phyloP scores from a whole-genome alignment of 2,329 filamentous ascomycete genomes.

The Biscogniauxia marginata region DNA sequence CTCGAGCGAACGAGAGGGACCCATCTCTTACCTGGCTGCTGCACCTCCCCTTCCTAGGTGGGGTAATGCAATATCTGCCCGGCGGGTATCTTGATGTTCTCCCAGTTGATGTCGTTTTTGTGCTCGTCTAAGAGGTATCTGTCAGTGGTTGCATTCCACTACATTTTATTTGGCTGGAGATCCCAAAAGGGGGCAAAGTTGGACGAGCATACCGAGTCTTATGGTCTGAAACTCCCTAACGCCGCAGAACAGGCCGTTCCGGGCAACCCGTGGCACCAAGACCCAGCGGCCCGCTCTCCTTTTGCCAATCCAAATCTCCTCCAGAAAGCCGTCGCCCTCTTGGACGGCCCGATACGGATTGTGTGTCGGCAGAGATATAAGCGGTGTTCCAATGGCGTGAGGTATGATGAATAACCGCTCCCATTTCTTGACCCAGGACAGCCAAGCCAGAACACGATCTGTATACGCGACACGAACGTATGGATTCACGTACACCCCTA shows the following conservation, averaged over 20 bases:
- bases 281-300: slow-evolving; percentile 37
- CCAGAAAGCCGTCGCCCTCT: slow-evolving; percentile 53
- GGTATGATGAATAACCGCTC: slow-evolving; percentile 62
- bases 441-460: slow-evolving; percentile 53
- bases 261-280: slow-evolving; percentile 43
- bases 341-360: slow-evolving; percentile 61
- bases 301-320: slow-evolving; percentile 49
- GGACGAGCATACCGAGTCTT: slow-evolving; percentile 18
- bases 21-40: slow-evolving; percentile 19
- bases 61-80: slow-evolving; percentile 35
- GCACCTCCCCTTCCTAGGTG: slow-evolving; percentile 23
- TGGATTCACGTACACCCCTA: slow-evolving; percentile 71
- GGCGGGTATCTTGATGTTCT: slow-evolving; percentile 33
- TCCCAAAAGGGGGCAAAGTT: background rate
- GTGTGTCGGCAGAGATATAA: slow-evolving; percentile 55
- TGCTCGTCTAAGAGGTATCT: slow-evolving; percentile 17
- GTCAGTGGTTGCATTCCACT: too few relatives aligned
- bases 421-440: slow-evolving; percentile 60
- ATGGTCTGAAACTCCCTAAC: slow-evolving; percentile 48
- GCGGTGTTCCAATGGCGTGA: slow-evolving; percentile 56
- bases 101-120: slow-evolving; percentile 35
- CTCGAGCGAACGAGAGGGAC: slow-evolving; percentile 17
- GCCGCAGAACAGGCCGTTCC: slow-evolving; percentile 56
- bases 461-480: slow-evolving; percentile 72
- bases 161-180: too few relatives aligned